Evolutionary conservation across 1,139 yeast species (phyloP).

Genomic region (Nematodospora anomalae): DNA sequence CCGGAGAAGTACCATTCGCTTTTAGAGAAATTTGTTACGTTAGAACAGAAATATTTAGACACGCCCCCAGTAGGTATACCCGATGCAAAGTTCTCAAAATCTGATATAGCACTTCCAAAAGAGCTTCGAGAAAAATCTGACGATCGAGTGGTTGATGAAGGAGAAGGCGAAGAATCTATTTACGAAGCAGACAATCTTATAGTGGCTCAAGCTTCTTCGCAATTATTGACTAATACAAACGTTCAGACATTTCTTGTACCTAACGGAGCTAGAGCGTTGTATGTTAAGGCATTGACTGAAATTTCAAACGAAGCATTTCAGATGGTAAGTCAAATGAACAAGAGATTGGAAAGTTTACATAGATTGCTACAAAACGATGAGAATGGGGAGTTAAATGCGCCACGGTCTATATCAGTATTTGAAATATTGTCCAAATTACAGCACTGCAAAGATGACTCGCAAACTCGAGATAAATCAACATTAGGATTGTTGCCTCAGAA

Average conservation of each 20-base stretch:
- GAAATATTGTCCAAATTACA: conserved; percentile 36
- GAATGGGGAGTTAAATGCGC: conserved; percentile 38
- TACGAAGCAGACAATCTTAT: conserved; percentile 29
- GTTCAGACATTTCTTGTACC: conserved; percentile 44
- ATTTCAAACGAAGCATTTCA: conserved; percentile 36
- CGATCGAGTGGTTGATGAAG: conserved; percentile 6
- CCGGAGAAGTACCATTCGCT: conserved; percentile 29
- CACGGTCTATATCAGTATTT: conserved; percentile 51
- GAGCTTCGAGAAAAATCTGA: conserved; percentile 16
- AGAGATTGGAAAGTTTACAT: conserved; percentile 55
- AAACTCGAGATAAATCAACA: background rate
- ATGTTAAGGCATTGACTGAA: conserved; percentile 27
- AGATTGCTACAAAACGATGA: conserved; percentile 51
- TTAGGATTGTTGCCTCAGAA: background rate
- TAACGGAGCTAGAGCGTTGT: conserved; percentile 32
- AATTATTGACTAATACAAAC: conserved; percentile 34
- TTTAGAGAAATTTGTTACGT: conserved; percentile 27
- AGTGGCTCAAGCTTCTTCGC: conserved; percentile 41
- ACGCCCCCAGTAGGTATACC: conserved; percentile 44
- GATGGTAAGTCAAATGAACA: conserved; percentile 29
- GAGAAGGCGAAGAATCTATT: conserved; percentile 7
- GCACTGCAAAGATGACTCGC: background rate
- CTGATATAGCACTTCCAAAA: conserved; percentile 24
- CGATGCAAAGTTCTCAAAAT: conserved; percentile 31
- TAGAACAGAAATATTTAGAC: conserved; percentile 33